These are phyloP conservation scores for Mytilinidion resinicola DNA, from an alignment of 495 filamentous ascomycete genomes.

Conservation along the genomic window DNA sequence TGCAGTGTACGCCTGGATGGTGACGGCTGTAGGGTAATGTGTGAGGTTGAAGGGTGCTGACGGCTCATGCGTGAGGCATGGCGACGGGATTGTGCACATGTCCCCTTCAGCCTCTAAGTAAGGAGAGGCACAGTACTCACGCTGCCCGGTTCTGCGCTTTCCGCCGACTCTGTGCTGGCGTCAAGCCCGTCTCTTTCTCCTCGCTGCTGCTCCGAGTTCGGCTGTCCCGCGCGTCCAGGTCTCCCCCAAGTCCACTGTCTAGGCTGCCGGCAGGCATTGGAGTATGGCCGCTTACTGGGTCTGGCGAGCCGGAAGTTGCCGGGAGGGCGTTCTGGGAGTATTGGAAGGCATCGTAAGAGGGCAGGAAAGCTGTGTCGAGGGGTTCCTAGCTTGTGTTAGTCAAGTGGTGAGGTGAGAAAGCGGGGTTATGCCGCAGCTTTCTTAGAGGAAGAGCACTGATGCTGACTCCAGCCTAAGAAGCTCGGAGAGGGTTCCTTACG, in stretches of 20 bases:
- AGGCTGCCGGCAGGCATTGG: slow-evolving; percentile 27
- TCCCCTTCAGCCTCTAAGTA: neutral
- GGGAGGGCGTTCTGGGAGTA: slow-evolving; percentile 13
- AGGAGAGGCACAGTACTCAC: slow-evolving; percentile 51
- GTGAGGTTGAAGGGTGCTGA: too few relatives aligned
- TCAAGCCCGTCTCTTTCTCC: slow-evolving; percentile 63
- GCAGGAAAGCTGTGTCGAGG: slow-evolving; percentile 22
- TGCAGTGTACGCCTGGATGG: neutral
- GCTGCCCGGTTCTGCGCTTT: slow-evolving; percentile 96
- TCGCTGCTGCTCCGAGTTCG: slow-evolving; percentile 41
- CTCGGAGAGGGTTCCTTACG: slow-evolving; percentile 3
- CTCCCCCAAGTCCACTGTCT: slow-evolving; percentile 21
- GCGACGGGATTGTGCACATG: too few relatives aligned
- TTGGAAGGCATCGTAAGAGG: slow-evolving; percentile 23
- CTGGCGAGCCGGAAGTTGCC: slow-evolving; percentile 22
- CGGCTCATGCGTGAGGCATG: too few relatives aligned
- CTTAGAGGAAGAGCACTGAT: neutral
- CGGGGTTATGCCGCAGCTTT: neutral
- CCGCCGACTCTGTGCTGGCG: slow-evolving; percentile 73
- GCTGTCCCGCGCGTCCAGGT: slow-evolving; percentile 21
- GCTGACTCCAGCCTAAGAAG: neutral
- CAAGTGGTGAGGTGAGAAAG: slow-evolving; percentile 5
- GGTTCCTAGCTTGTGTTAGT: slow-evolving; percentile 26
- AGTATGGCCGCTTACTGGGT: slow-evolving; percentile 14
- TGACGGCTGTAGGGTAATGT: too few relatives aligned